Conservation (phyloP, 139 green algal genomes). For the Nannochloris sp. region DNA sequence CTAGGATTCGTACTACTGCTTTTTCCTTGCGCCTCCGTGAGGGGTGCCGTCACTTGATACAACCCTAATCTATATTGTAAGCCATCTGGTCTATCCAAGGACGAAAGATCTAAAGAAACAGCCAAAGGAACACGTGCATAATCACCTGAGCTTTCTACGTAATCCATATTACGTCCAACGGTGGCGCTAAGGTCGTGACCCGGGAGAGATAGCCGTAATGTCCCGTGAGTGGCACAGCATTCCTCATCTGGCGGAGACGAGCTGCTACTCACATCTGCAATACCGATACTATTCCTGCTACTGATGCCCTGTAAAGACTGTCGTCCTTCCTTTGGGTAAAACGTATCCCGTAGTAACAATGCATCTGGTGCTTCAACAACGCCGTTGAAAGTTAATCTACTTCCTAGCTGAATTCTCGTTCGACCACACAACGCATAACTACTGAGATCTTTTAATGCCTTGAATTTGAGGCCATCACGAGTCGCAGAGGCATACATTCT, state of each 20-base stretch:
- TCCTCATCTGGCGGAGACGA: neutral
- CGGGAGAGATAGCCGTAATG: slow-evolving; percentile 8
- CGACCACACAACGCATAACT: slow-evolving; percentile 42
- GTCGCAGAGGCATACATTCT: slow-evolving; percentile 12
- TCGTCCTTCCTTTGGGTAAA: neutral
- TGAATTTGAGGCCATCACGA: slow-evolving; percentile 2
- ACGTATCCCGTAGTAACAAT: neutral
- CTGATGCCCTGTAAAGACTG: neutral
- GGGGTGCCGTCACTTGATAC: slow-evolving; percentile 31
- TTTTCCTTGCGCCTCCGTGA: neutral
- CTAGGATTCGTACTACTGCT: neutral
- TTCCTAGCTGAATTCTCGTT: slow-evolving; percentile 16
- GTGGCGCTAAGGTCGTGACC: slow-evolving; percentile 31
- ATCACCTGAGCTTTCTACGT: slow-evolving; percentile 29
- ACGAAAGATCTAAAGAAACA: slow-evolving; percentile 30
- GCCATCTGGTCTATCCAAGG: slow-evolving; percentile 35
- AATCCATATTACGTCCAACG: slow-evolving; percentile 20
- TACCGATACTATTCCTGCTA: neutral
- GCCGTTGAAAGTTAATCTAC: slow-evolving; percentile 18
- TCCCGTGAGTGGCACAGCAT: slow-evolving; percentile 1
- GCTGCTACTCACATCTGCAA: neutral
- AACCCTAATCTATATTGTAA: slow-evolving; percentile 49
- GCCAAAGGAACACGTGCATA: slow-evolving; percentile 32
- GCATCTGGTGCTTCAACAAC: slow-evolving; percentile 34
- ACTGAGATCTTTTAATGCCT: slow-evolving; percentile 37